Base-by-base conservation (phyloP, 2,329 filamentous ascomycete species). In the Chaetomiaceae sp. region DNA sequence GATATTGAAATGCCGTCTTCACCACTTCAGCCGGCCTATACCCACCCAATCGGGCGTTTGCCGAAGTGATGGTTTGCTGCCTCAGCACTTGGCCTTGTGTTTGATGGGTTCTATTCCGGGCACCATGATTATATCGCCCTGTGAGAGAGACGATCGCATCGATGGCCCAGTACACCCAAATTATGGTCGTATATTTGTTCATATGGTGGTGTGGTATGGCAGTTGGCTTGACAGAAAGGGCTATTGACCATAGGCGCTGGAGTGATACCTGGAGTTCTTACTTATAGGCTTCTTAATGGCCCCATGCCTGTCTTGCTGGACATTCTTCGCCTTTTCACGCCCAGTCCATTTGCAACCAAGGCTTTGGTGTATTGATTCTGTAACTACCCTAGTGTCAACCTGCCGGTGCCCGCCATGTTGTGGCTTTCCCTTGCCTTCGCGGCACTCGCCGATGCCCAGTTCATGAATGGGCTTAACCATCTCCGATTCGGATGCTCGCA, bases 1-100 rank as follows among this genome's bases (percentile, higher is more conserved):
- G 11, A 48, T 38, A 48, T 48, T 48, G n/a, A 20, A 13, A 20
- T 38, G 8, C 34, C 25, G 23, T n/a, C 7, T 38, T 34, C 9
- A 38, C 10, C 11, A 10, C 33, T 20, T 48, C 25, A 38, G 23
- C 43, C 43, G 43, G 21, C 9, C 5, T 27, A 27, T 36, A 37
- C n/a, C 33, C 44, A 13, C 7, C 33, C 45, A 48, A 48, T 48
- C 45, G 45, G 45, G 10, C 23, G 23, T 29, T 18, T 48, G 45
- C 45, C 45, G 45, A 48, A 13, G 5, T n/a, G 10, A 29, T 29
- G 23, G 23, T 37, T 27, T 37, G 21, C 21, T 14, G 7, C 16
- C n/a, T 30, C 4, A 21, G 14, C n/a, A 30, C 14, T 25, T 11
- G 33, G 4, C n/a, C 4, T 27, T 37, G 34, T 3, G 4, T 11